Conservation (phyloP, 805 yeast genomes). For the Ogataea angusta region DNA sequence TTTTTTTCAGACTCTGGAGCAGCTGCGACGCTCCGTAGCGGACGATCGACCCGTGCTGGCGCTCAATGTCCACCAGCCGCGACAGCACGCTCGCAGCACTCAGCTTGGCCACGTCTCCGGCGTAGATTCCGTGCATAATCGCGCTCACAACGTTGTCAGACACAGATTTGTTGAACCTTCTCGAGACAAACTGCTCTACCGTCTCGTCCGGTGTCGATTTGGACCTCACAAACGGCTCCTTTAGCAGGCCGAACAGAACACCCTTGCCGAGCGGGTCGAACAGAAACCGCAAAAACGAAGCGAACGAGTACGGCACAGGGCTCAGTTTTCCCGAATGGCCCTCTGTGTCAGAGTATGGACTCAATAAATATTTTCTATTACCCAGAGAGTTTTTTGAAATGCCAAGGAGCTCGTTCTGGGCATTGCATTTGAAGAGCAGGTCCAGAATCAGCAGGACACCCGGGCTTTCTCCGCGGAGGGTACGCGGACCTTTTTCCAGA, state of each 20-base stretch:
- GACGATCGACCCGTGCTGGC: constrained; percentile 54
- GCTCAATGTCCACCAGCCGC: constrained; percentile 53
- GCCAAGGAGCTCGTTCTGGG: constrained; percentile 51
- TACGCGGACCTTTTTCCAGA: constrained; percentile 88
- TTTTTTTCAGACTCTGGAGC: constrained; percentile 18
- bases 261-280: constrained; percentile 27
- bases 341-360: constrained; percentile 20
- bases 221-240: constrained; percentile 47
- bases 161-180: constrained; percentile 65
- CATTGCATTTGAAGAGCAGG: constrained; percentile 47
- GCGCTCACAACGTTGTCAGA: constrained; percentile 71
- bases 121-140: constrained; percentile 83
- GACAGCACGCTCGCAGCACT: constrained; percentile 65
- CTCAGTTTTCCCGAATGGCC: constrained; percentile 40
- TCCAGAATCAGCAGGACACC: constrained; percentile 74
- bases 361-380: constrained; percentile 67
- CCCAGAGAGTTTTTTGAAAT: constrained; percentile 58
- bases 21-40: constrained; percentile 41
- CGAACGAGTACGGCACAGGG: constrained; percentile 47
- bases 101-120: constrained; percentile 68
- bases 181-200: constrained; percentile 58
- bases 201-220: constrained; percentile 55
- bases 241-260: constrained; percentile 41
- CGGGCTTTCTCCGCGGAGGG: constrained; percentile 76
- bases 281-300: constrained; percentile 32